Conservation (phyloP, 2,329 filamentous ascomycete genomes). For the Fusarium protoensiforme region DNA sequence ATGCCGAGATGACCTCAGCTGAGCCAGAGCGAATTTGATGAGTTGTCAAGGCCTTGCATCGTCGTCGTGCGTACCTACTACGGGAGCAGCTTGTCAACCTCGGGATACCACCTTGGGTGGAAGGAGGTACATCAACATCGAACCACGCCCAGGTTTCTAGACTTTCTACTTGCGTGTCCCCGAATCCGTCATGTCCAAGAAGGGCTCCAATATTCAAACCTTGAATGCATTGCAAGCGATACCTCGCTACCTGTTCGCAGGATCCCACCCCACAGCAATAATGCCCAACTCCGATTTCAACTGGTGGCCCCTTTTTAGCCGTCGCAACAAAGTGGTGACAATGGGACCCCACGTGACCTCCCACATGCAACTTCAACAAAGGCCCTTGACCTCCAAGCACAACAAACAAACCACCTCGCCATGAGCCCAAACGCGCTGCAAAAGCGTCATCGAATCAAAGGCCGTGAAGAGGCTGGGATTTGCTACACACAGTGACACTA, state of each 20-base stretch:
- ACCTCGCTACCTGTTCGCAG: background rate
- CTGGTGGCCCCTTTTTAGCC: background rate
- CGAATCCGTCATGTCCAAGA: background rate
- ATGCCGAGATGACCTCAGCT: conserved; percentile 24
- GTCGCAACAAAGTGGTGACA: background rate
- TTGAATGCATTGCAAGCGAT: background rate
- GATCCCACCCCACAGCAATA: background rate
- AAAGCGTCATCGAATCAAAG: background rate
- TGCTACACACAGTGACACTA: background rate
- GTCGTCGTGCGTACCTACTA: background rate
- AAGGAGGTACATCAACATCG: background rate
- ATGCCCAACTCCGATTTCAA: background rate
- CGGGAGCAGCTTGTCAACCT: background rate
- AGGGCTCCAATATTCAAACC: background rate
- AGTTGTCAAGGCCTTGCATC: background rate
- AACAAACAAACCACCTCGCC: background rate
- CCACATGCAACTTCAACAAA: background rate
- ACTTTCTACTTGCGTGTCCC: background rate
- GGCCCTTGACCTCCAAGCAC: background rate
- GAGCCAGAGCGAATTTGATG: conserved; percentile 1
- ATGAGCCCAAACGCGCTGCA: background rate
- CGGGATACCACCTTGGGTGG: background rate
- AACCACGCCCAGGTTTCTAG: background rate
- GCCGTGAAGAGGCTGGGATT: background rate
- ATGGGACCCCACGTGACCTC: background rate